Evolutionary conservation across 2,329 filamentous ascomycete species (phyloP).

Genomic region (Lecanosticta acicola): DNA sequence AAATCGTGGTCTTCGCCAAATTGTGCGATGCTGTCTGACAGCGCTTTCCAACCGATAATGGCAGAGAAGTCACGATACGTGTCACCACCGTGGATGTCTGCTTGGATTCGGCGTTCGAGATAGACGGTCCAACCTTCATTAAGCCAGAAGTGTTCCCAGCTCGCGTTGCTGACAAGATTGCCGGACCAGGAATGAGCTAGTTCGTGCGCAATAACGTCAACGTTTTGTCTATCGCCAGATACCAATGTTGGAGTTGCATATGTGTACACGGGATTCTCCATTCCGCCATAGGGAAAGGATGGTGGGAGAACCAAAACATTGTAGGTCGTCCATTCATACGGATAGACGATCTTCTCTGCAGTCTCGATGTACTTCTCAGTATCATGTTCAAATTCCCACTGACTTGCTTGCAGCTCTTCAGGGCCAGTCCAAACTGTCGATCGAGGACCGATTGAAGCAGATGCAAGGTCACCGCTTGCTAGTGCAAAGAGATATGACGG

Average conservation of each 20-base stretch:
- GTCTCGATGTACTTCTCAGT: slow-evolving; percentile 88
- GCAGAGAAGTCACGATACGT: slow-evolving; percentile 86
- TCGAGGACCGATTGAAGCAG: slow-evolving; percentile 77
- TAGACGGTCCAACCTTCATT: slow-evolving; percentile 91
- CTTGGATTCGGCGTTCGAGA: slow-evolving; percentile 78
- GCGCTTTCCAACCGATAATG: slow-evolving; percentile 90
- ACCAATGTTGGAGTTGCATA: slow-evolving; percentile 94
- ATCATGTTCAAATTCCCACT: slow-evolving; percentile 86
- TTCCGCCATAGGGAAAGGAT: slow-evolving; percentile 72
- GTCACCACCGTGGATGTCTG: slow-evolving; percentile 69
- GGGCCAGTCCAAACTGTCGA: slow-evolving; percentile 83
- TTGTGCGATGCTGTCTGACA: slow-evolving; percentile 71
- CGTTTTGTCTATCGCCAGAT: slow-evolving; percentile 73
- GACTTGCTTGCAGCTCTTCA: slow-evolving; percentile 74
- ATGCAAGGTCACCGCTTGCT: slow-evolving; percentile 74
- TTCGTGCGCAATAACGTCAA: slow-evolving; percentile 93
- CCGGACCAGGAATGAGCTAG: slow-evolving; percentile 76
- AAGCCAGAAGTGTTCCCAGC: slow-evolving; percentile 72
- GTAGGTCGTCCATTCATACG: slow-evolving; percentile 91
- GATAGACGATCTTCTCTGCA: slow-evolving; percentile 74
- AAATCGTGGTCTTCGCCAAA: slow-evolving; percentile 84
- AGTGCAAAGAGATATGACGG: slow-evolving; percentile 93
- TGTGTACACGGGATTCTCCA: slow-evolving; percentile 62
- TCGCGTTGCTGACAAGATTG: slow-evolving; percentile 72
- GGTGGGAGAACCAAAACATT: slow-evolving; percentile 87